Base-by-base conservation (phyloP, 495 filamentous ascomycete species). In the Apiosordaria backusii region DNA sequence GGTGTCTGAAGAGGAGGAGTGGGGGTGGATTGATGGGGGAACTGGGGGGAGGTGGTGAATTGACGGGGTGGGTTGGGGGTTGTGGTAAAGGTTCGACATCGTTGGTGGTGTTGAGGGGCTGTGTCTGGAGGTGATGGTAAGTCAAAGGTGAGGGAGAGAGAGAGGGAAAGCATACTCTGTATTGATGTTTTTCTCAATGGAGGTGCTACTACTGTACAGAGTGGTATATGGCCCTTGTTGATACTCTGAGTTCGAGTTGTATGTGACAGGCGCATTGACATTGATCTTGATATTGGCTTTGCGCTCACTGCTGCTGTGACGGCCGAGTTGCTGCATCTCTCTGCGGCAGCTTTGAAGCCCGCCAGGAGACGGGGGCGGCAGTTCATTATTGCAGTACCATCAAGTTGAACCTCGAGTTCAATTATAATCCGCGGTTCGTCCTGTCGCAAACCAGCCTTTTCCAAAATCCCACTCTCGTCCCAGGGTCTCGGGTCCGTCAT, bases 41-140 rank as follows among this genome's bases (percentile, higher is more conserved):
- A 54, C n/a, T 5, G 68, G 64, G n/a, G 52, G 60, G 67, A 15
- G 60, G 45, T 40, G 57, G 26, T n/a, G 61, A 62, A 58, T 57
- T 35, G 26, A 53, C 61, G 60, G 16, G 57, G 66, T 10, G 58
- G 26, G 18, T 13, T 2, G 60, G 35, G 16, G 45, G 65, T 62
- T 25, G 59, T 69, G 57, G 64, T 68, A 29, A 71, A 27, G 57
- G 27, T 40, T 63, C 65, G 69, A 7, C 0, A 23, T 53, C 1
- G 6, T 50, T 19, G 21, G 2, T 25, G 4, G 1, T 61, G 25
- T 29, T 9, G 25, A 26, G 19, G 63, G 26, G 57, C 4, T 59
- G 21, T 21, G 57, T n/a, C n/a, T n/a, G n/a, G n/a, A n/a, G n/a
- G n/a, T n/a, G n/a, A n/a, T n/a, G n/a, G n/a, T n/a, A n/a, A n/a